Percentiles rank a stretch among this genome's conserved stretches.
These are phyloP conservation scores for Rhynchosporium secalis DNA, from an alignment of 2,329 filamentous ascomycete genomes.

Conservation along the genomic window DNA sequence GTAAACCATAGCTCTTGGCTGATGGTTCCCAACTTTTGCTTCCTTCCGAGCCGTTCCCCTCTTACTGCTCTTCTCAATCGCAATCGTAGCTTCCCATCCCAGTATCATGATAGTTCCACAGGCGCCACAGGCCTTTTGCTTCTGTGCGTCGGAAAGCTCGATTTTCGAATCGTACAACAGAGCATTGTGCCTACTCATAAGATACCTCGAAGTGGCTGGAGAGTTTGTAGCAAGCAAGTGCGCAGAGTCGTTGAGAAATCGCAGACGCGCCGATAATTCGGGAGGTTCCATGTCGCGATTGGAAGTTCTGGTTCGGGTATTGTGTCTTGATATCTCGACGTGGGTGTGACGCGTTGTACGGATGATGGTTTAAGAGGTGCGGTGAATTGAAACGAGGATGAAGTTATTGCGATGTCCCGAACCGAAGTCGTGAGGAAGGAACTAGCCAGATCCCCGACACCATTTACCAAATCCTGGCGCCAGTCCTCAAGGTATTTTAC, in stretches of 20 bases:
- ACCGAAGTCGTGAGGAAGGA: background rate
- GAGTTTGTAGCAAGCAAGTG: conserved; percentile 54
- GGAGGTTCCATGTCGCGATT: conserved; percentile 29
- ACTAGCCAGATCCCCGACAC: conserved; percentile 1
- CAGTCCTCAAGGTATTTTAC: background rate
- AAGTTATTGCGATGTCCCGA: conserved; percentile 11
- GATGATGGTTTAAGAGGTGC: background rate
- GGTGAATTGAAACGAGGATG: conserved; percentile 15
- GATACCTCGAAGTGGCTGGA: conserved; percentile 58
- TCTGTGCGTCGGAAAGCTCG: conserved; percentile 48
- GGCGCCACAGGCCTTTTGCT: conserved; percentile 55
- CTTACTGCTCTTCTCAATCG: conserved; percentile 18
- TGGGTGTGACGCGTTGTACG: conserved; percentile 8
- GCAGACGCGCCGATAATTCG: conserved; percentile 38
- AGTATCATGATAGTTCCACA: conserved; percentile 63
- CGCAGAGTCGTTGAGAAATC: conserved; percentile 56
- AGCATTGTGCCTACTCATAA: conserved; percentile 55
- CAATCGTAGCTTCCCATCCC: conserved; percentile 41
- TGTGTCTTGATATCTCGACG: background rate
- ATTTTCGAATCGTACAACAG: conserved; percentile 51
- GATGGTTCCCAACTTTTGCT: conserved; percentile 11
- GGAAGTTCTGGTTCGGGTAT: background rate
- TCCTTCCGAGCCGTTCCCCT: conserved; percentile 13
- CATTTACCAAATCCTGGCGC: background rate
- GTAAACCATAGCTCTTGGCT: conserved; percentile 32